Conservation (phyloP, 2,329 filamentous ascomycete species). For the Boeremia lycopersici region DNA sequence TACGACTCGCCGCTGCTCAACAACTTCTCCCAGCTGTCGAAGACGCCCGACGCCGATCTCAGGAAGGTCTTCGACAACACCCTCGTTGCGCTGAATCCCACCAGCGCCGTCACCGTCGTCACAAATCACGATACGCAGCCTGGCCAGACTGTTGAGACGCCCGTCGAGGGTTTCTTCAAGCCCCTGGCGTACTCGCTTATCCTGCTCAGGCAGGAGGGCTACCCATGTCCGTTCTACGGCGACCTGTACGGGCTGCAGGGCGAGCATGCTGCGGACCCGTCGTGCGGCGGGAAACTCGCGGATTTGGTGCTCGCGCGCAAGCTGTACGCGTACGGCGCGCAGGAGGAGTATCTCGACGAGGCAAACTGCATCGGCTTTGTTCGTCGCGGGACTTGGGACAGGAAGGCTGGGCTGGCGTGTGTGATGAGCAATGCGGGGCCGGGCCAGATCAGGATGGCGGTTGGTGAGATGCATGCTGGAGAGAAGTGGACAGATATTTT, state of each 20-base stretch:
- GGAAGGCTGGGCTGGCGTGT: slow-evolving; percentile 56
- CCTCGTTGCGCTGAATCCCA: slow-evolving; percentile 60
- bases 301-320: slow-evolving; percentile 66
- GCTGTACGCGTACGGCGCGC: slow-evolving; percentile 69
- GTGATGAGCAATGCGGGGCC: slow-evolving; percentile 56
- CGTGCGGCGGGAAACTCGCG: slow-evolving; percentile 61
- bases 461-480: slow-evolving; percentile 63
- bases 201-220: slow-evolving; percentile 66
- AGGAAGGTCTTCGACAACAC: slow-evolving; percentile 67
- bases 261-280: slow-evolving; percentile 58
- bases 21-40: slow-evolving; percentile 68
- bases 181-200: slow-evolving; percentile 74
- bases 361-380: slow-evolving; percentile 68
- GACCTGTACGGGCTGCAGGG: slow-evolving; percentile 70
- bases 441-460: slow-evolving; percentile 64
- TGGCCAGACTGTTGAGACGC: slow-evolving; percentile 67
- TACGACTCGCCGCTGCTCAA: slow-evolving; percentile 74
- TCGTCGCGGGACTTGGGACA: slow-evolving; percentile 57
- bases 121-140: slow-evolving; percentile 75
- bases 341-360: slow-evolving; percentile 68
- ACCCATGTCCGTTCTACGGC: slow-evolving; percentile 73
- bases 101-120: slow-evolving; percentile 69
- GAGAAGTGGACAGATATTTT: slow-evolving; percentile 70
- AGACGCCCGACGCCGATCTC: slow-evolving; percentile 63
- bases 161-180: slow-evolving; percentile 71